phyloP scores from a whole-genome alignment of 306 rosid species.

The Carpinus fangiana region DNA sequence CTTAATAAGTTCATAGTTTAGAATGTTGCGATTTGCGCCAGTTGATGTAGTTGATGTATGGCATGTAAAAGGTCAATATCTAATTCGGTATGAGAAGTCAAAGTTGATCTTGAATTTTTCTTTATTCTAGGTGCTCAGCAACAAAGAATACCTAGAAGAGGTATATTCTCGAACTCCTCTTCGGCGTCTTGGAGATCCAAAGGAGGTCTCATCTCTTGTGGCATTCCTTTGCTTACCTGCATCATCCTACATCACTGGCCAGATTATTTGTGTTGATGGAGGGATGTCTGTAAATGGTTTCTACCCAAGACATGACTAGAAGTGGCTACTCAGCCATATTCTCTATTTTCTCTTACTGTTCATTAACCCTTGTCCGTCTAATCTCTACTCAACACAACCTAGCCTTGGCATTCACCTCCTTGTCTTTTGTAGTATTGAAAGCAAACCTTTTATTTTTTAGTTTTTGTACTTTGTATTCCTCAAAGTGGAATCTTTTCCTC shows the following conservation, averaged over 20 bases:
- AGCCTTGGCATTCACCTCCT: not conserved
- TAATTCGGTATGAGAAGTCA: not conserved
- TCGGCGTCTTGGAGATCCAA: constrained; percentile 65
- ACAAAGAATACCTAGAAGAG: constrained; percentile 58
- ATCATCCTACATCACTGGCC: constrained; percentile 75
- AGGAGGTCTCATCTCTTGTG: constrained; percentile 65
- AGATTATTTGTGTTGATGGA: constrained; percentile 73
- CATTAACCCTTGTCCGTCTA: constrained; percentile 5
- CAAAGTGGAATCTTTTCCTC: not conserved
- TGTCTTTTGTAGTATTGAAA: not conserved
- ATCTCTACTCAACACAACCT: not conserved
- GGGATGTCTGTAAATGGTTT: constrained; percentile 76
- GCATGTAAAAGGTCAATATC: not conserved
- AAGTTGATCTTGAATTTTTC: not conserved
- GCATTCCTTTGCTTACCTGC: constrained; percentile 84
- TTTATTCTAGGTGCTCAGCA: constrained; percentile 55
- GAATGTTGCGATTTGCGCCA: not conserved
- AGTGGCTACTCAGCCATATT: constrained; percentile 13
- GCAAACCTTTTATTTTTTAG: not conserved
- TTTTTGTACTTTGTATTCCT: not conserved
- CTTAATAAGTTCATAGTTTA: not conserved
- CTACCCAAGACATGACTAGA: constrained; percentile 38
- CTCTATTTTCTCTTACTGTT: not conserved
- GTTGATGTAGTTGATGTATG: not conserved
- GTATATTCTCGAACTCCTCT: constrained; percentile 74